Evolutionary conservation across 2,329 filamentous ascomycete genomes (phyloP).

Genomic region (Fusarium nurragi): DNA sequence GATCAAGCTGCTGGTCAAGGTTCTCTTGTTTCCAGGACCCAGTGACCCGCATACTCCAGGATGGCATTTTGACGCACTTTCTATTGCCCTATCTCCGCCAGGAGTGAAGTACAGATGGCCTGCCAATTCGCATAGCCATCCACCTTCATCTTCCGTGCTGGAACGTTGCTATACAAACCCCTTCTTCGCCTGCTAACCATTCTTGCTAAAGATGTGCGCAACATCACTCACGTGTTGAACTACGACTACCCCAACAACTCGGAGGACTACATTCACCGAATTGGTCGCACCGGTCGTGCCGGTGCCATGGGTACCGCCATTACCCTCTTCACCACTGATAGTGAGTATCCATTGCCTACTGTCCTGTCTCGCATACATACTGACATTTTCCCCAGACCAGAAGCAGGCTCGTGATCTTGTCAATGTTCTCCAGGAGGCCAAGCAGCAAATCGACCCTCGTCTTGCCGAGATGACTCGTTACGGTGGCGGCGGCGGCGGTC

Average conservation of each 20-base stretch:
- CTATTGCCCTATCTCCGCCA: constrained; percentile 66
- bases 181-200: constrained; percentile 79
- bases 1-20: constrained; percentile 74
- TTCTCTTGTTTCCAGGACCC: constrained; percentile 66
- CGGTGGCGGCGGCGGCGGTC: constrained; percentile 81
- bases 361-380: constrained; percentile 20
- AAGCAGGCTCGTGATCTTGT: constrained; percentile 98
- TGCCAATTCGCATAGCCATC: constrained; percentile 62
- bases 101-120: constrained; percentile 62
- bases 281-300: constrained; percentile 94
- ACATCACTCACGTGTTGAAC: constrained; percentile 99
- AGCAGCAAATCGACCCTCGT: constrained; percentile 97
- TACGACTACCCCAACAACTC: constrained; percentile 99
- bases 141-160: constrained; percentile 61
- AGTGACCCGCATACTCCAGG: constrained; percentile 61
- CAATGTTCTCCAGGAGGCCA: constrained; percentile 90
- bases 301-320: constrained; percentile 96
- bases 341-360: constrained; percentile 68
- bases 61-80: constrained; percentile 64
- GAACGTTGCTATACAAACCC: constrained; percentile 67
- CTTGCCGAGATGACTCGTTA: constrained; percentile 96
- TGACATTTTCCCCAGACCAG: constrained; percentile 69
- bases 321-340: constrained; percentile 98
- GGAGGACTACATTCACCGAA: constrained; percentile 98
- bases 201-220: constrained; percentile 91